Base-by-base conservation (phyloP, 2,329 filamentous ascomycete genomes). In the Aspergillus fumigatus region DNA sequence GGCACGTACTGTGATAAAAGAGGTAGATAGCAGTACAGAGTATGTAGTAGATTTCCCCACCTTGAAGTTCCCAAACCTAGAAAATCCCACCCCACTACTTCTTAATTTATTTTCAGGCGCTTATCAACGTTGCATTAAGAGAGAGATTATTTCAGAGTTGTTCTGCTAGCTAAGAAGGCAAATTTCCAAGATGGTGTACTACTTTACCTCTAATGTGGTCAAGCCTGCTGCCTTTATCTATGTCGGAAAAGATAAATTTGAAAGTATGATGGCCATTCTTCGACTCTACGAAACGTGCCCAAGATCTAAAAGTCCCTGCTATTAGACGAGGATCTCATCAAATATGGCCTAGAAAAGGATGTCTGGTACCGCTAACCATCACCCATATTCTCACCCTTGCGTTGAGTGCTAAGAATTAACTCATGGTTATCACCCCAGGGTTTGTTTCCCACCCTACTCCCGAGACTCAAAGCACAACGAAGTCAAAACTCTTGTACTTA, bases 231-330 rank as follows among this genome's bases (percentile, higher is more conserved):
- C 91, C 45, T 92, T 88, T 72, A 86, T 99, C 70, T 99, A 99
- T 73, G 91, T 97, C 58, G 94, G 94, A 75, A 99, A 97, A 77
- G 94, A 99, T 81, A 99, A 99, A 79, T 92, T 94, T 67, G 94
- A 99, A 80, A 99, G 94, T 97, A 81, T 70, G 87, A 64, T 51
- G 48, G 38, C 50, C 38, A 62, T 32, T 53, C 38, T 50, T 51
- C 50, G 43, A 27, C 40, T 49, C 25, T 21, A 26, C 5, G 51
- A n/a, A 53, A 55, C 25, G 48, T 51, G 23, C 48, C 23, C 45
- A 40, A 53, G 55, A 41, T 56, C 62, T 62, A 58, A 67, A 50
- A 38, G 47, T 56, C 32, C 45, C n/a, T 32, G 25, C 38, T 41
- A 41, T 51, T 50, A 99, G 94, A 97, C 79, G 94, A 99, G 82